These are phyloP conservation scores for Solanum bukasovii DNA, from an alignment of 257 asterid species.

Conservation along the genomic window DNA sequence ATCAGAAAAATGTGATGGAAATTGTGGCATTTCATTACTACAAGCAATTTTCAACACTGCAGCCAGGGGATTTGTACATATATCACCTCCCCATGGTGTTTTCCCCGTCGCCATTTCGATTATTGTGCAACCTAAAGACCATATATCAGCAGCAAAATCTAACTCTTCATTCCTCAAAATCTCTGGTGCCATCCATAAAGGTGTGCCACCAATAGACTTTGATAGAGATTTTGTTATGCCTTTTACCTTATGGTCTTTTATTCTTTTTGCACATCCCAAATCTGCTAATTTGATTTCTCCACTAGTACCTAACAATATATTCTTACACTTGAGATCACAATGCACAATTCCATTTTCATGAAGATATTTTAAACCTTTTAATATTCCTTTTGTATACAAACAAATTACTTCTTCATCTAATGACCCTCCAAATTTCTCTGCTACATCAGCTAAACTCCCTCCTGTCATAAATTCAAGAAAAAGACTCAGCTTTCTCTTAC, in stretches of 20 bases:
- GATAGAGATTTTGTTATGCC: neutral
- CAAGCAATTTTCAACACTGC: constrained; percentile 28
- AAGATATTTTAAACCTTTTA: constrained; percentile 29
- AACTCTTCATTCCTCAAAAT: constrained; percentile 24
- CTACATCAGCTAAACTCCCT: constrained; percentile 42
- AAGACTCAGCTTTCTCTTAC: constrained; percentile 13
- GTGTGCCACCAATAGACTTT: constrained; percentile 36
- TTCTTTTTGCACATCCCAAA: constrained; percentile 37
- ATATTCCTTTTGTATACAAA: constrained; percentile 37
- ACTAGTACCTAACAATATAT: constrained; percentile 26
- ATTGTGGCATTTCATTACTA: constrained; percentile 26
- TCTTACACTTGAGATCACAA: constrained; percentile 48
- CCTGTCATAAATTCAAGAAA: constrained; percentile 55
- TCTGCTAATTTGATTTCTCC: constrained; percentile 44
- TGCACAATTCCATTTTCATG: constrained; percentile 41
- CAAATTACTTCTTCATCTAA: constrained; percentile 32
- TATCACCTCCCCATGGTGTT: constrained; percentile 34
- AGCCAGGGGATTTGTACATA: constrained; percentile 21
- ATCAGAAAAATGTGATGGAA: constrained; percentile 28
- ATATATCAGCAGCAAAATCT: constrained; percentile 34
- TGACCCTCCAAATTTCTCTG: constrained; percentile 37
- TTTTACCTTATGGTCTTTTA: neutral
- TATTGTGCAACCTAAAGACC: constrained; percentile 63
- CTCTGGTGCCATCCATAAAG: constrained; percentile 73
- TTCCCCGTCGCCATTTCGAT: constrained; percentile 60